Base-by-base conservation (phyloP, 192 early-diverging fungal species). In the Lunasporangiospora selenospora region DNA sequence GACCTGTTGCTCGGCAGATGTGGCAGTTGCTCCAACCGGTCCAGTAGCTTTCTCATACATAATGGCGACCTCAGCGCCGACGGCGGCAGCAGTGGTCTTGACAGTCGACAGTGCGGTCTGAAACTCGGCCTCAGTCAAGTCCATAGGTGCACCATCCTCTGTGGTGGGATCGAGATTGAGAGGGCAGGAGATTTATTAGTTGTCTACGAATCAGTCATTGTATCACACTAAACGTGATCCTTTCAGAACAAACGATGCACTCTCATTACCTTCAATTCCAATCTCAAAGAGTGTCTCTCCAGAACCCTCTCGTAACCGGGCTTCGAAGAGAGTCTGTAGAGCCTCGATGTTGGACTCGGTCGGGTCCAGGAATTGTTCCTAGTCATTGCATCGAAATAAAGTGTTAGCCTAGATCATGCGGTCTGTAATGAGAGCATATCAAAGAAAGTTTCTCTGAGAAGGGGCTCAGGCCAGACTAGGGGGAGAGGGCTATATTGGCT, bases 211-310 rank as follows among this genome's bases (percentile, higher is more conserved):
- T 47, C n/a, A n/a, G n/a, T n/a, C n/a, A n/a, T n/a, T n/a, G n/a
- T n/a, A n/a, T n/a, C n/a, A n/a, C n/a, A n/a, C n/a, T n/a, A n/a
- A n/a, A n/a, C n/a, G n/a, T n/a, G n/a, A n/a, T n/a, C n/a, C n/a
- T n/a, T n/a, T n/a, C n/a, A n/a, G n/a, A n/a, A n/a, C n/a, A n/a
- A n/a, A n/a, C n/a, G n/a, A n/a, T n/a, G n/a, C n/a, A n/a, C n/a
- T n/a, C n/a, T n/a, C n/a, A 23, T 15, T 77, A 90, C 88, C 88
- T 58, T 91, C 87, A 16, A 86, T 31, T 5, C 93, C 92, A 42
- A 94, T 71, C 66, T 92, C 92, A 26, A 95, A 78, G 13, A 96
- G 60, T 0, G 85, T 75, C 81, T 96, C 93, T 30, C 94, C 94
- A 21, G 76, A 64, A 26, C 82, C 85, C 48, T 85, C 81, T 38